Percentiles rank a stretch among this genome's conserved stretches.
phyloP scores from a whole-genome alignment of 495 filamentous ascomycete species.

The Hypoxylon intermedium region DNA sequence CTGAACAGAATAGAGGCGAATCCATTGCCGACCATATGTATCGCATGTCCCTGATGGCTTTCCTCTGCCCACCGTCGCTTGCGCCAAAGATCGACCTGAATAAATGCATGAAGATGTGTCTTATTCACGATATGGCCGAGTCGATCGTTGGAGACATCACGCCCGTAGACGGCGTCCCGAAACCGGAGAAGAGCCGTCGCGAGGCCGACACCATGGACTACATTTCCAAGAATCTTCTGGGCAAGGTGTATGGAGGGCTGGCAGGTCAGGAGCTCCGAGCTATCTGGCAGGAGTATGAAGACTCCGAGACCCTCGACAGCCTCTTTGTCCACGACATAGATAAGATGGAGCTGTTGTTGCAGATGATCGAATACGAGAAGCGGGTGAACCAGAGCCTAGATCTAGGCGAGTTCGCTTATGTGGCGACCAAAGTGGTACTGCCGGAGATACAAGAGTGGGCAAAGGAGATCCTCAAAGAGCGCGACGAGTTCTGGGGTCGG shows the following conservation, averaged over 20 bases:
- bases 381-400: slow-evolving; percentile 67
- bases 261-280: slow-evolving; percentile 72
- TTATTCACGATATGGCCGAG: slow-evolving; percentile 98
- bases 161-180: slow-evolving; percentile 75
- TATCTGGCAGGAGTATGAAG: slow-evolving; percentile 94
- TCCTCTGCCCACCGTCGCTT: slow-evolving; percentile 85
- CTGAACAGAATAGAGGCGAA: slow-evolving; percentile 59
- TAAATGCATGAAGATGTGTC: slow-evolving; percentile 89
- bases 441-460: slow-evolving; percentile 83
- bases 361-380: slow-evolving; percentile 97
- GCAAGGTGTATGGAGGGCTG: slow-evolving; percentile 71
- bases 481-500: slow-evolving; percentile 73
- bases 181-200: slow-evolving; percentile 82
- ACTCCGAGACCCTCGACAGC: slow-evolving; percentile 78
- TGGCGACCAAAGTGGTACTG: slow-evolving; percentile 72
- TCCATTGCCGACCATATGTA: slow-evolving; percentile 99
- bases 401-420: slow-evolving; percentile 82
- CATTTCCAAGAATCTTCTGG: slow-evolving; percentile 73
- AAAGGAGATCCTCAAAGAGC: slow-evolving; percentile 75
- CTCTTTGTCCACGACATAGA: slow-evolving; percentile 95
- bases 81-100: slow-evolving; percentile 72
- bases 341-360: slow-evolving; percentile 90
- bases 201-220: slow-evolving; percentile 91
- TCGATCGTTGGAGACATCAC: slow-evolving; percentile 95
- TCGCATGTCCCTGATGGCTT: slow-evolving; percentile 95